These are phyloP conservation scores for Boletus vermiculosoides DNA, from an alignment of 768 basidiomycete species.

Conservation along the genomic window DNA sequence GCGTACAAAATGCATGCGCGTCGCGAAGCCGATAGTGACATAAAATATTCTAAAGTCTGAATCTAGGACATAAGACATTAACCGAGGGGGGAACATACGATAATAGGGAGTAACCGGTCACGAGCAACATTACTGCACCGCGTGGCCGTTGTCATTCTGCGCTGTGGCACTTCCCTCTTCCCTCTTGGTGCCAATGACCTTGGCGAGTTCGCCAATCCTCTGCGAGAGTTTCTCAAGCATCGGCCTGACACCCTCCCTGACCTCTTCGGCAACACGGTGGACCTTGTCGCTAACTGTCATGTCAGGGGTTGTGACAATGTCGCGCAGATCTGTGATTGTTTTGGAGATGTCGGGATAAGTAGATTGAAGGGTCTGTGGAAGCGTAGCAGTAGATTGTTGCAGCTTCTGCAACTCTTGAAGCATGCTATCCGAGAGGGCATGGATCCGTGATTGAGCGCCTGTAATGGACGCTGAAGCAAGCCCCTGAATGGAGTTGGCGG, in stretches of 20 bases:
- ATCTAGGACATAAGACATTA: slow-evolving; percentile 24
- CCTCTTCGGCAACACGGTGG: slow-evolving; percentile 51
- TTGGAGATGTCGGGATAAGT: slow-evolving; percentile 54
- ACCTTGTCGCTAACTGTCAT: slow-evolving; percentile 64
- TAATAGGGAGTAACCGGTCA: slow-evolving; percentile 5
- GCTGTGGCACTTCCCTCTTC: slow-evolving; percentile 19
- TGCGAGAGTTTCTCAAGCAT: slow-evolving; percentile 53
- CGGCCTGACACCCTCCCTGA: slow-evolving; percentile 60
- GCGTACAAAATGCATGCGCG: slow-evolving; percentile 25
- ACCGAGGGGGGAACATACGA: slow-evolving; percentile 3
- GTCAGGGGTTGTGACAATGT: slow-evolving; percentile 52
- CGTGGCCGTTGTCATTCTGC: slow-evolving; percentile 12
- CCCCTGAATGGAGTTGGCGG: slow-evolving; percentile 59
- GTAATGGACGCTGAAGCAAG: slow-evolving; percentile 57
- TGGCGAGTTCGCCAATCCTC: slow-evolving; percentile 34
- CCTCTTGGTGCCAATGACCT: slow-evolving; percentile 27
- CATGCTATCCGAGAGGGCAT: slow-evolving; percentile 64
- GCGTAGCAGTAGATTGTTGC: slow-evolving; percentile 54
- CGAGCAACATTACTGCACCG: slow-evolving; percentile 8
- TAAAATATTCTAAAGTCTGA: slow-evolving; percentile 25
- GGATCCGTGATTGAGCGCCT: slow-evolving; percentile 55
- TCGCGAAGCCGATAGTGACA: slow-evolving; percentile 9
- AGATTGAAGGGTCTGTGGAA: slow-evolving; percentile 61
- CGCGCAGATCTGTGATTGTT: slow-evolving; percentile 52
- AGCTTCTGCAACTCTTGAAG: slow-evolving; percentile 64